Evolutionary conservation across 305 asterid species (phyloP).

Genomic region (Rubia tinctorum): DNA sequence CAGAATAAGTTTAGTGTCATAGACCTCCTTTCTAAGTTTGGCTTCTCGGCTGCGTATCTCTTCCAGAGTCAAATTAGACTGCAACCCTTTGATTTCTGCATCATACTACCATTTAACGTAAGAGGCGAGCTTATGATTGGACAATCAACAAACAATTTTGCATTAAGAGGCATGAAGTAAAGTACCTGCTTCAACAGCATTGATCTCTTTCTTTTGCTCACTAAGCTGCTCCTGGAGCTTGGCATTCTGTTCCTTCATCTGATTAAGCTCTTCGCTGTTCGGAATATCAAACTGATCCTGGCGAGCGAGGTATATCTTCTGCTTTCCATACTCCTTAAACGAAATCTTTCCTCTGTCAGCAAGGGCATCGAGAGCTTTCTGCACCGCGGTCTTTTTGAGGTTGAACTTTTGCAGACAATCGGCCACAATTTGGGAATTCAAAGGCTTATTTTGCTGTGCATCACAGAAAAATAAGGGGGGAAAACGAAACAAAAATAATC

Average conservation of each 20-base stretch:
- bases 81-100: constrained; percentile 80
- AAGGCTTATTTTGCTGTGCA: constrained; percentile 80
- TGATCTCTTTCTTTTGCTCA: constrained; percentile 53
- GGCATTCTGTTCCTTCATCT: constrained; percentile 75
- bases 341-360: constrained; percentile 77
- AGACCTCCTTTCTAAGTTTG: constrained; percentile 67
- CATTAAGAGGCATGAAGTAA: background rate
- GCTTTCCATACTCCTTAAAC: constrained; percentile 96
- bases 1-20: background rate
- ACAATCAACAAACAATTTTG: background rate
- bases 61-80: constrained; percentile 75
- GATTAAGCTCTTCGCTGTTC: constrained; percentile 74
- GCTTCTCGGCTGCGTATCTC: constrained; percentile 55
- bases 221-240: constrained; percentile 61
- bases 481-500: background rate
- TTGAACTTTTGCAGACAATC: constrained; percentile 86
- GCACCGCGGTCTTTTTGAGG: constrained; percentile 75
- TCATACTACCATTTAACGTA: constrained; percentile 7
- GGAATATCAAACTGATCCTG: constrained; percentile 97
- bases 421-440: constrained; percentile 86
- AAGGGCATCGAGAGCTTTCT: constrained; percentile 81
- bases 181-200: constrained; percentile 76
- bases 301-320: constrained; percentile 84
- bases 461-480: background rate
- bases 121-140: background rate